Evolutionary conservation across 495 filamentous ascomycete genomes (phyloP), one percentile per base, ranked within the genome.

Genomic region (Hapsidospora chrysogenum): DNA sequence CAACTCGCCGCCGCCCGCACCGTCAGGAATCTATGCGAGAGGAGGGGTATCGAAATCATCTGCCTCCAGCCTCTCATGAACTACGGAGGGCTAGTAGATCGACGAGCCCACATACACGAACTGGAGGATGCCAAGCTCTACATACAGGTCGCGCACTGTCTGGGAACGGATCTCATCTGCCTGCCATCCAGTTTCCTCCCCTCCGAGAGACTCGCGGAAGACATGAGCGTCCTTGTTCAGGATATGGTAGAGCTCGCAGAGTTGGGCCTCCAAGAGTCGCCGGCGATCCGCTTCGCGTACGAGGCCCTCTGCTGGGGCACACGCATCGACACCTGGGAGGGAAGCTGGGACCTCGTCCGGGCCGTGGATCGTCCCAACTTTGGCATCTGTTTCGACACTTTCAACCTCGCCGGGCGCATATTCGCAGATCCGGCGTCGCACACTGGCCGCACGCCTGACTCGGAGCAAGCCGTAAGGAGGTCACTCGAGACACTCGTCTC

Each of bases 51-150:
- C 36, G 52, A 52, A 26, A 74, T 85, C 40, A 57, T 86, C 43
- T 76, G 76, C 38, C 63, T 87, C 2, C 80, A 87, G 50, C 81
- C 81, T 9, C 85, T 86, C 54, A 66, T 68, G 56, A 74, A 83
- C 56, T 85, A 81, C 57, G 80, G 85, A 44, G 81, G 80, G 2
- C 63, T 85, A 1, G 29, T 74, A 9, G 76, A 85, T 58, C 68
- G 76, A 9, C 41, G 53, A 5, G 62, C 71, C 34, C 75, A 80
- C 42, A 52, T 52, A n/a, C 41, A 53, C 18, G 58, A 71, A 8
- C 54, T 85, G 15, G 58, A 71, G 18, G 74, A 84, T 47, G 64
- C 85, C 7, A 56, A 61, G 7, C 53, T 74, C 13, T 87, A 80
- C 80, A 74, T 87, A 44, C 43, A 62, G 29, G 51, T 87, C 11